Evolutionary conservation across 2,329 filamentous ascomycete genomes (phyloP), one percentile per base, ranked within the genome.

Genomic region (Zymoseptoria tritici): DNA sequence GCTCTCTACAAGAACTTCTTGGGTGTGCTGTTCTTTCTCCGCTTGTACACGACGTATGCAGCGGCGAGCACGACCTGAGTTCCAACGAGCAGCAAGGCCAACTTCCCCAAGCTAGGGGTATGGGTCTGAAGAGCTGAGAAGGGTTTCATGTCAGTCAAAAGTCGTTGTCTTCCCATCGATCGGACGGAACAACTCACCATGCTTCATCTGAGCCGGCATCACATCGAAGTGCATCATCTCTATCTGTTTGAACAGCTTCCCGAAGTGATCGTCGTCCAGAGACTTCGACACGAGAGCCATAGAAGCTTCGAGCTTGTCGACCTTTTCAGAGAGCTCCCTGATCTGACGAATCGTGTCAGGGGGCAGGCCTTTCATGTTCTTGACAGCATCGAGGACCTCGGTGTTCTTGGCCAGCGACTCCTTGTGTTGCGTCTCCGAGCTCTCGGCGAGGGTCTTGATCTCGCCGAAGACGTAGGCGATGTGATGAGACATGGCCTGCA

Each of bases 1-100:
- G 7, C 19, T 65, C 19, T 63, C 64, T 79, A 96, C 72, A 96
- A 77, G 75, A 91, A 97, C 78, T 97, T 97, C 82, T 96, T 96
- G n/a, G 90, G 90, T 74, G 85, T 84, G 64, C 81, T 85, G 49
- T 83, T 81, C 76, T 87, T 84, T 71, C 88, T 86, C 68, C 85
- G 83, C 82, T 96, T 96, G 77, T 96, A 96, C 60, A 86, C 72
- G 46, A 90, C 74, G 71, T 92, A 96, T 0, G 80, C 83, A 2
- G 76, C 84, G 0, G 84, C 84, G 31, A 95, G 78, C 65, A 91
- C 72, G 54, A 89, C 71, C 76, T 97, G 91, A 64, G 90, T 85
- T 19, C 83, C 85, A 58, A 96, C 79, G 60, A 96, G 81, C 61
- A 91, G 77, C 68, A 87, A 81, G 64, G 96, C 83, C 67, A 86